These are phyloP conservation scores for Anethum foeniculum DNA, from an alignment of 140 eudicot genomes.

Conservation along the genomic window DNA sequence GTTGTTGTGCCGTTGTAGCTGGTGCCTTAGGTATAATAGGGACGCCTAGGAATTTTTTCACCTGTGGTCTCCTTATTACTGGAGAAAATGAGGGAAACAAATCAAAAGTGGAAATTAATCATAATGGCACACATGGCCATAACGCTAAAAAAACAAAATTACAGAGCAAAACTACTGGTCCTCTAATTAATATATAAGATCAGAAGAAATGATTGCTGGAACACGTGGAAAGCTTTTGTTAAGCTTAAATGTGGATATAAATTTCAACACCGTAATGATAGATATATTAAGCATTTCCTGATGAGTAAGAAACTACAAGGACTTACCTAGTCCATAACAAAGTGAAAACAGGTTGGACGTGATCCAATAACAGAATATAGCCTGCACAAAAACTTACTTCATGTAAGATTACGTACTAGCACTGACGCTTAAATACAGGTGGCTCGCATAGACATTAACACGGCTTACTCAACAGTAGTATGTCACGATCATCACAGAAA, in stretches of 20 bases:
- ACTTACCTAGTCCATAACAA: slow-evolving; percentile 55
- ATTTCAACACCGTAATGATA: not conserved
- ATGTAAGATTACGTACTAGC: not conserved
- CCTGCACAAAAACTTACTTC: slow-evolving; percentile 37
- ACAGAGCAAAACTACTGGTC: not conserved
- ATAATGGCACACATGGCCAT: not conserved
- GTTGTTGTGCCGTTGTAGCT: slow-evolving; percentile 31
- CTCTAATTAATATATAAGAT: not conserved
- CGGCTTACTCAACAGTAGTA: not conserved
- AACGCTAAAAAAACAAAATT: not conserved
- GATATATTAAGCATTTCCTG: not conserved
- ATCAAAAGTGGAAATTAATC: not conserved
- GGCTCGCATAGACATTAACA: not conserved
- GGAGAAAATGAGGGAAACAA: slow-evolving; percentile 14
- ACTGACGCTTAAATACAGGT: not conserved
- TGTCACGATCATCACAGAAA: not conserved
- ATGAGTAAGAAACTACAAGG: slow-evolving; percentile 1
- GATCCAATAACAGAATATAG: slow-evolving; percentile 88
- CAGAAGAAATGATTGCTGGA: not conserved
- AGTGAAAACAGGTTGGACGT: slow-evolving; percentile 72
- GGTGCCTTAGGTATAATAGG: slow-evolving; percentile 56
- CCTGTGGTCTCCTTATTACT: slow-evolving; percentile 58
- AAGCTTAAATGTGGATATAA: no score
- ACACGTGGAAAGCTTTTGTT: not conserved
- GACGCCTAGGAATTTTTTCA: slow-evolving; percentile 63